Conservation (phyloP, 2,329 filamentous ascomycete species). For the Fusarium nurragi region DNA sequence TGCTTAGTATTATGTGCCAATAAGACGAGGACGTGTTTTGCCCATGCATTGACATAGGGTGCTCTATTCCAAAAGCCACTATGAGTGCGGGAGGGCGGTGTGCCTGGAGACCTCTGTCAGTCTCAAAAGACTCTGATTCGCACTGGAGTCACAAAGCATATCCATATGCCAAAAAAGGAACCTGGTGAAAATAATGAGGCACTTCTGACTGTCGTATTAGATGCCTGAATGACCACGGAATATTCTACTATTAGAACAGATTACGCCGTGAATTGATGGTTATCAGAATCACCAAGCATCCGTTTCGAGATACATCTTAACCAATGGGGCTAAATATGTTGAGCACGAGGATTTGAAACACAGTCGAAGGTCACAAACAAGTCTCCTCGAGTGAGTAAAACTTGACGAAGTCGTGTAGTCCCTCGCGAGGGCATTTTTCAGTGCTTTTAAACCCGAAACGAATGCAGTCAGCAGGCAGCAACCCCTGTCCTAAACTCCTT, state of each 20-base stretch:
- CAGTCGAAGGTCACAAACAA: too few relatives aligned
- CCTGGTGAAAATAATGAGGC: too few relatives aligned
- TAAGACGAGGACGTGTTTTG: not conserved
- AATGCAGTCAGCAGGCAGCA: not conserved
- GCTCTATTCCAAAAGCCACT: not conserved
- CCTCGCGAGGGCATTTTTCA: not conserved
- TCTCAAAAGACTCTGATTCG: too few relatives aligned
- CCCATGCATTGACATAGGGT: not conserved
- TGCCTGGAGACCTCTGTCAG: not conserved
- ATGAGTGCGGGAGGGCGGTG: not conserved
- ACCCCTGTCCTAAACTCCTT: conserved; percentile 14
- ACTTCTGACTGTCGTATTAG: not conserved
- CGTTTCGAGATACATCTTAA: not conserved
- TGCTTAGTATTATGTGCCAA: not conserved
- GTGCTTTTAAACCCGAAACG: not conserved
- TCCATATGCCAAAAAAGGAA: not conserved
- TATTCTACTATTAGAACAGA: not conserved
- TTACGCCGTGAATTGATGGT: not conserved
- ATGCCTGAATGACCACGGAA: not conserved
- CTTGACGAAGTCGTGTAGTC: too few relatives aligned
- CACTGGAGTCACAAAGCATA: not conserved
- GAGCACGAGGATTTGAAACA: too few relatives aligned
- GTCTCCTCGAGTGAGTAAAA: too few relatives aligned
- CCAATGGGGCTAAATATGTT: not conserved
- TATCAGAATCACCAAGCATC: not conserved